phyloP scores from a whole-genome alignment of 371 early-diverging fungal genomes.

The Lichtheimia corymbifera region DNA sequence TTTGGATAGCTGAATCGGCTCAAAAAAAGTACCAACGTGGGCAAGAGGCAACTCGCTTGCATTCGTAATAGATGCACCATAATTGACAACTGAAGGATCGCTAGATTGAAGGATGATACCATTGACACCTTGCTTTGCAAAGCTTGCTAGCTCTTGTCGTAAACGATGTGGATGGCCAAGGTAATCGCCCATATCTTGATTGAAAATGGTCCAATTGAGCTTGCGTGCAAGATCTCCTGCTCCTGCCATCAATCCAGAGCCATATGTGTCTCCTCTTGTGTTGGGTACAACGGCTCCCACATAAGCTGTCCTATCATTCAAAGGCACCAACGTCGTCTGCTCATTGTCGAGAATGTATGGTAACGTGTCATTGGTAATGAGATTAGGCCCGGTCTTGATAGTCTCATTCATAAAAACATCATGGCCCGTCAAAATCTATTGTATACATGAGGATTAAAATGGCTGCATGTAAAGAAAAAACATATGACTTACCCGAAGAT shows the following conservation, averaged over 20 bases:
- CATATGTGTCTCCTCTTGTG: slow-evolving; percentile 30
- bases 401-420: slow-evolving; percentile 34
- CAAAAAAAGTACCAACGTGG: slow-evolving; percentile 22
- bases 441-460: slow-evolving; percentile 1
- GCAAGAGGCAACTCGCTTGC: slow-evolving; percentile 9
- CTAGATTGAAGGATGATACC: slow-evolving; percentile 29
- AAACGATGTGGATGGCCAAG: slow-evolving; percentile 9
- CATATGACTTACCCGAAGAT: slow-evolving; percentile 29
- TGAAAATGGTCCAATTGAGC: slow-evolving; percentile 32
- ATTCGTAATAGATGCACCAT: slow-evolving; percentile 15
- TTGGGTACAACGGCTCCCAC: slow-evolving; percentile 26
- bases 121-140: slow-evolving; percentile 11
- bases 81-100: slow-evolving; percentile 14
- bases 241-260: slow-evolving; percentile 28
- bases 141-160: slow-evolving; percentile 11
- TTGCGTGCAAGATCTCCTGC: slow-evolving; percentile 24
- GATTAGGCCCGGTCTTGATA: slow-evolving; percentile 32
- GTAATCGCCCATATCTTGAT: slow-evolving; percentile 13
- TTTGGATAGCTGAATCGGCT: slow-evolving; percentile 7
- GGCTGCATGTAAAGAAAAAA: slow-evolving; percentile 13
- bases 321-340: slow-evolving; percentile 34
- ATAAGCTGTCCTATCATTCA: slow-evolving; percentile 21
- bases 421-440: slow-evolving; percentile 39
- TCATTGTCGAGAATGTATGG: slow-evolving; percentile 23
- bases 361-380: slow-evolving; percentile 29